Percentiles rank a stretch among this genome's conserved stretches.
phyloP scores from a whole-genome alignment of 257 asterid species.

The Lantana camara region DNA sequence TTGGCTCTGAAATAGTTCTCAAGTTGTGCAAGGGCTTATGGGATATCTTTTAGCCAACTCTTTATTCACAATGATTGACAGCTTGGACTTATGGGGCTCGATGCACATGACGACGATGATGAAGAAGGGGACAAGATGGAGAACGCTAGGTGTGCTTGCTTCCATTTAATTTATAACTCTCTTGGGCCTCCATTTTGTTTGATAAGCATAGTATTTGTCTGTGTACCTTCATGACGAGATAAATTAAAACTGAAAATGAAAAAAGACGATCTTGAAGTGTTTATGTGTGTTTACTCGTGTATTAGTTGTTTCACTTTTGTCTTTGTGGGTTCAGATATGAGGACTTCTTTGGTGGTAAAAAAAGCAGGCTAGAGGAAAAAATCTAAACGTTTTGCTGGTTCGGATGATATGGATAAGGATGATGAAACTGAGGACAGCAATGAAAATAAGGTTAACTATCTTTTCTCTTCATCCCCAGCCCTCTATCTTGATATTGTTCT shows the following conservation, averaged over 20 bases:
- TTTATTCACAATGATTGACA: slow-evolving; percentile 33
- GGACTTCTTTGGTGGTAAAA: slow-evolving; percentile 69
- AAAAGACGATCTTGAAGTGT: not conserved
- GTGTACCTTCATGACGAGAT: not conserved
- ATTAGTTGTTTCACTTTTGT: slow-evolving; percentile 16
- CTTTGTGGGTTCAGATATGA: slow-evolving; percentile 58
- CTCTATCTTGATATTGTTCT: too few relatives aligned
- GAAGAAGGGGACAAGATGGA: slow-evolving; percentile 47
- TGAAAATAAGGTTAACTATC: slow-evolving; percentile 41
- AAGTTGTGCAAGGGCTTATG: not conserved
- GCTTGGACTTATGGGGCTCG: slow-evolving; percentile 74
- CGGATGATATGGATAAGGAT: slow-evolving; percentile 59
- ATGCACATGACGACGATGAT: slow-evolving; percentile 51
- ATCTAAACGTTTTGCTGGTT: slow-evolving; percentile 41
- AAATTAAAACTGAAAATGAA: not conserved
- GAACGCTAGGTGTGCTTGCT: slow-evolving; percentile 57
- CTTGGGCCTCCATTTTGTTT: too few relatives aligned
- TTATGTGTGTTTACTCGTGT: slow-evolving; percentile 12
- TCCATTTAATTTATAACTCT: too few relatives aligned
- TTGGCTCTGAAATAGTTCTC: not conserved
- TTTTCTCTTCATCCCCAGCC: slow-evolving; percentile 7
- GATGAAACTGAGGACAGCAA: slow-evolving; percentile 42
- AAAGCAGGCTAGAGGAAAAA: slow-evolving; percentile 52
- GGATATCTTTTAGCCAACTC: slow-evolving; percentile 27
- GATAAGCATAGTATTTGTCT: not conserved